Conservation (phyloP, 345 rosid genomes). For the Eucalyptus fibrosa region DNA sequence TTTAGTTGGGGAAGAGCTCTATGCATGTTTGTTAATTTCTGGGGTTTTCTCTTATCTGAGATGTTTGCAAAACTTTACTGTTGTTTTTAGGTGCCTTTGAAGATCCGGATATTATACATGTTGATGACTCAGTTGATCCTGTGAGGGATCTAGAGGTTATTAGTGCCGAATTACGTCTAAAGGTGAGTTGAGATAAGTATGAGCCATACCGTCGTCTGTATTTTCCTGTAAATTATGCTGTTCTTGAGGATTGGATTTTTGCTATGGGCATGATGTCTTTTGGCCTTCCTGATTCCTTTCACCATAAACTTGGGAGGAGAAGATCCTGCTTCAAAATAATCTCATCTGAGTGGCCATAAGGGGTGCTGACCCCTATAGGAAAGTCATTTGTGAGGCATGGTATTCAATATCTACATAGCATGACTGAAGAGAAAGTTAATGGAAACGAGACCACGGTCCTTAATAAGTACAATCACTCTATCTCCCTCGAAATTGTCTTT, state of each 20-base stretch:
- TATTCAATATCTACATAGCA: background rate
- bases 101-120: conserved; percentile 92
- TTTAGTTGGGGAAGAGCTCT: background rate
- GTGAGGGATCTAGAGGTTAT: conserved; percentile 91
- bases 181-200: conserved; percentile 24
- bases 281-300: background rate
- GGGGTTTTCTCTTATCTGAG: background rate
- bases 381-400: background rate
- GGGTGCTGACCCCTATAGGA: background rate
- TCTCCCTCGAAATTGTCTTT: background rate
- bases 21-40: background rate
- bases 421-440: background rate
- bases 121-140: conserved; percentile 88
- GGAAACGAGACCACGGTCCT: background rate
- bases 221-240: background rate
- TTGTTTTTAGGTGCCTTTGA: conserved; percentile 74
- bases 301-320: background rate
- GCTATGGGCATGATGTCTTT: background rate
- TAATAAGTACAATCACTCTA: background rate
- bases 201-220: background rate
- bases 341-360: background rate
- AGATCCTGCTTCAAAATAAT: background rate
- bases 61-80: background rate
- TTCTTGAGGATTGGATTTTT: background rate
- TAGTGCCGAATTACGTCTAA: conserved; percentile 66